Conservation (phyloP, 23 red algal species). For the Agarophyton chilense region DNA sequence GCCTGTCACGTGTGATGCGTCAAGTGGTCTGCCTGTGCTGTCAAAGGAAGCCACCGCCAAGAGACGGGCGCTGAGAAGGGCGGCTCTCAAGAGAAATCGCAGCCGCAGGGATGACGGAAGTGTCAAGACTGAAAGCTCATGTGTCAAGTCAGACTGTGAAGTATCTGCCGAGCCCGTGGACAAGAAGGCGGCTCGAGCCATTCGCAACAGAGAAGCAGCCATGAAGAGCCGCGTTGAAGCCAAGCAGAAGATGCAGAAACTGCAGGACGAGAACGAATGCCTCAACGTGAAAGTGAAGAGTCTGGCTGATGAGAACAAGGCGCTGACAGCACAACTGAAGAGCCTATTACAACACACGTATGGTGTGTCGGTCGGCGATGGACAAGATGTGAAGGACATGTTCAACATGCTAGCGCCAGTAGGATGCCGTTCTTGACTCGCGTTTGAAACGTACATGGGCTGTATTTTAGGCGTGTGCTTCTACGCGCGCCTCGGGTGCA, state of each 20-base stretch:
- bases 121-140: neutral
- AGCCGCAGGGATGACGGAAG: neutral
- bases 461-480: too few species aligned
- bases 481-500: neutral
- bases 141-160: neutral
- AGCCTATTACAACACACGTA: constrained; percentile 47
- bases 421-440: neutral
- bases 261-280: constrained; percentile 56
- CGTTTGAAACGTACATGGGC: too few species aligned
- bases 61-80: constrained; percentile 11
- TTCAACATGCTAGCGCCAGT: constrained; percentile 39
- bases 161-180: constrained; percentile 36
- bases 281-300: constrained; percentile 40
- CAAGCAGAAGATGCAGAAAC: constrained; percentile 64
- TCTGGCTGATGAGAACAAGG: constrained; percentile 52
- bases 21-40: neutral
- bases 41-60: constrained; percentile 5
- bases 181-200: constrained; percentile 70
- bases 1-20: neutral
- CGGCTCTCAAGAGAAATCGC: constrained; percentile 24
- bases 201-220: constrained; percentile 76
- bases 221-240: constrained; percentile 73
- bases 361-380: constrained; percentile 35
- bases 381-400: constrained; percentile 46
- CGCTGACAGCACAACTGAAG: constrained; percentile 30